Base-by-base conservation (phyloP, 495 filamentous ascomycete species). In the Melanomma pulvis-pyrius region DNA sequence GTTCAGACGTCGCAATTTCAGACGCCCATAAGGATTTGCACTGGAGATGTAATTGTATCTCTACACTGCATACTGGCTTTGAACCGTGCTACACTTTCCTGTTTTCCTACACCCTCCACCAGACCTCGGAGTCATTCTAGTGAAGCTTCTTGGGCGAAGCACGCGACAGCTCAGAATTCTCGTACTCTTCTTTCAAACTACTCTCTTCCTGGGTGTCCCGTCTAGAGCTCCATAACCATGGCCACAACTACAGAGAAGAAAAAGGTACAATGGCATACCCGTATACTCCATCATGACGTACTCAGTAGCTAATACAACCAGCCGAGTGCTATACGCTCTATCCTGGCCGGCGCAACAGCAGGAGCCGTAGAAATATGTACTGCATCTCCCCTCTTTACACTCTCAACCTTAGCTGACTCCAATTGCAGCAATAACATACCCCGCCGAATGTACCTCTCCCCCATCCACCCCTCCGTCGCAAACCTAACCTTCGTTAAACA, bases 341-440 rank as follows among this genome's bases (percentile, higher is more conserved):
- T 96, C 63, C 82, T 96, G 72, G 93, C 93, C 41, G 93, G 93
- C 61, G 88, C 91, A 57, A 89, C 88, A 21, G 94, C 94, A 46
- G 94, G 94, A 73, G 94, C 94, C 56, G 86, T 97, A 64, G 94
- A 98, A 78, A 98, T 98, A 81, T 87, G 91, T 93, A 80, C 68
- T 52, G 13, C 11, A 56, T 53, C 48, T 34, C 44, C 50, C 36
- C 17, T 49, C 34, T 17, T 13, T n/a, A 28, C 8, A 21, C 55
- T 51, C 34, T 53, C 44, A 22, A 6, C 19, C n/a, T 12, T 19
- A 56, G 26, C 63, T 65, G 52, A 61, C 48, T 59, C 1, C 19
- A 41, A 34, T 48, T 53, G n/a, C 70, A 96, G 88, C 92, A 61
- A 97, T 98, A 71, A 97, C 94, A 60, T 98, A 98, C 79, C 94